A percentile compares a stretch with the other conserved stretches of the same genome.
These are phyloP conservation scores for Calonectria ilicicola DNA, from an alignment of 2,329 filamentous ascomycete genomes.

Conservation along the genomic window DNA sequence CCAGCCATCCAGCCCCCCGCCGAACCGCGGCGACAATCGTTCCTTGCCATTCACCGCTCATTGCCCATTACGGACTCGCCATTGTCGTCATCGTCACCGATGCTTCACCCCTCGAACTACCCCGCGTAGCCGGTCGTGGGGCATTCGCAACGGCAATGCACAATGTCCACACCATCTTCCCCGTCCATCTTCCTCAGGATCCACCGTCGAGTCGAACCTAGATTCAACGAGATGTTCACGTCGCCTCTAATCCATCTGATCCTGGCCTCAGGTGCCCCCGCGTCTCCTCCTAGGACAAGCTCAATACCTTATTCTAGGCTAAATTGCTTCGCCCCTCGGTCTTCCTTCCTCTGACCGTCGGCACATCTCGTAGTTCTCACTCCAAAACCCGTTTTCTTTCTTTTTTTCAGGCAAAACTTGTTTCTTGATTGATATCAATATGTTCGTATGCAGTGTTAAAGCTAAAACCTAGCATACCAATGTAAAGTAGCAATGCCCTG, in stretches of 20 bases:
- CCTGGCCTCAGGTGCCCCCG: neutral
- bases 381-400: neutral
- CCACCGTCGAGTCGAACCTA: neutral
- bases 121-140: neutral
- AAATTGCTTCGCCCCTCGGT: neutral
- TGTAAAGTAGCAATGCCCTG: neutral
- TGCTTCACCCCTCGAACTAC: neutral
- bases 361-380: neutral
- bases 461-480: neutral
- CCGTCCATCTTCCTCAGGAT: constrained; percentile 1
- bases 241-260: neutral
- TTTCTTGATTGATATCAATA: constrained; percentile 4
- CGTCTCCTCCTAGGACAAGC: neutral
- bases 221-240: neutral
- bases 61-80: neutral
- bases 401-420: neutral
- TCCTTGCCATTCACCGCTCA: neutral
- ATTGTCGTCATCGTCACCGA: neutral
- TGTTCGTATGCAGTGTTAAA: constrained; percentile 9
- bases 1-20: neutral
- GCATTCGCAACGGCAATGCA: constrained; percentile 1
- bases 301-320: neutral
- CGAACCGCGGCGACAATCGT: neutral
- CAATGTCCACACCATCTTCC: neutral
- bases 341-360: neutral